Evolutionary conservation across 495 filamentous ascomycete genomes (phyloP), one percentile per base, ranked within the genome.

Genomic region (Lophiotrema nucula): DNA sequence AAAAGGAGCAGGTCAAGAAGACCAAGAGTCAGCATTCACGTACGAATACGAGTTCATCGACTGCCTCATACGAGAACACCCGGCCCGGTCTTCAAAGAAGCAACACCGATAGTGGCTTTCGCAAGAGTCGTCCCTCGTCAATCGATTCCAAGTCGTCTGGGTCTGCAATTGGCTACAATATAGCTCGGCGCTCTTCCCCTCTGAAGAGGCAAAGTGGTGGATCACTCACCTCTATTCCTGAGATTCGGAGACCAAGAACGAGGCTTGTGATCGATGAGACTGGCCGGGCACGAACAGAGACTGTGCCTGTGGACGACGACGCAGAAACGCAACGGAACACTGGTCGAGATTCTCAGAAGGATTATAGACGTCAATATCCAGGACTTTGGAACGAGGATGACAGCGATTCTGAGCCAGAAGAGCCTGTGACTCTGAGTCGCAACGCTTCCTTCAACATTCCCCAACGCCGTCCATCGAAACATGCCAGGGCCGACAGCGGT

Each of bases 271-370:
- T 74, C 35, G 72, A 73, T 57, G 67, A 73, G 47, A 65, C 58
- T 47, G 72, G 72, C 12, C 55, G 62, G 19, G 72, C 72, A 8
- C 63, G 71, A 1, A 74, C 72, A 0, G 72, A 74, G 57, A 73
- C 69, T 8, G 56, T 46, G 24, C 51, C 53, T 23, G 51, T 55
- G 0, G 59, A 66, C 2, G 61, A 66, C 1, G 69, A 71, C 48
- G 59, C 67, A 45, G 55, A 64, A 33, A 55, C 59, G 15, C 54
- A 49, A 35, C 69, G 62, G 18, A 60, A 67, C 3, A 60, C 69
- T 0, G 60, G 67, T 47, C 65, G 51, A 11, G 47, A 45, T 4
- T 15, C 49, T 3, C 48, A 42, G 3, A 64, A 61, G 27, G 64
- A 70, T 18, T 56, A 65, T 3, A 47, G 68, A 47, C 50, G 57